Conservation (phyloP, 2,329 filamentous ascomycete genomes). For the Fusarium falciforme region DNA sequence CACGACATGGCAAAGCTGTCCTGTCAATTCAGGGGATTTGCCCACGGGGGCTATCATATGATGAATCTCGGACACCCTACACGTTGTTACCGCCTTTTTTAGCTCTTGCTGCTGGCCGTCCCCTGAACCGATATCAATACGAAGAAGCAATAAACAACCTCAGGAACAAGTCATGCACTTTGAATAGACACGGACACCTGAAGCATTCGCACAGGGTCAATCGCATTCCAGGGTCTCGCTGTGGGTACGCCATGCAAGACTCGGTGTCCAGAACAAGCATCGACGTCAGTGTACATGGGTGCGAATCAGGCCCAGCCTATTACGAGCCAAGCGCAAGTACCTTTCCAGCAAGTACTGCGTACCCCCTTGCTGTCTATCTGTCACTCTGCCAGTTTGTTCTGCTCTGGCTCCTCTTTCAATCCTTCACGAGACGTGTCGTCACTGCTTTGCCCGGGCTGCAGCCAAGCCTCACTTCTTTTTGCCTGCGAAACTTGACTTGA, state of each 20-base stretch:
- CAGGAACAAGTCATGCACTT: constrained; percentile 37
- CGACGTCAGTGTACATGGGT: constrained; percentile 37
- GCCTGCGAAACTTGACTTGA: not conserved
- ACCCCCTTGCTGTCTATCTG: constrained; percentile 12
- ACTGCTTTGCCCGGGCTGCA: constrained; percentile 13
- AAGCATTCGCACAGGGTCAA: constrained; percentile 3
- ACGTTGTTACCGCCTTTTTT: not conserved
- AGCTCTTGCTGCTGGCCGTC: not conserved
- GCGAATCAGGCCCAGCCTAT: constrained; percentile 27
- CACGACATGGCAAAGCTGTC: constrained; percentile 14
- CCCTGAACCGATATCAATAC: not conserved
- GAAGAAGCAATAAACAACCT: constrained; percentile 7
- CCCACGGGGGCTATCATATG: constrained; percentile 35
- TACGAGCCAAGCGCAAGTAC: constrained; percentile 18
- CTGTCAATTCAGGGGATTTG: constrained; percentile 39
- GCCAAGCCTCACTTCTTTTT: constrained; percentile 22
- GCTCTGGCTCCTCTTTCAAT: not conserved
- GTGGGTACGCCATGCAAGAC: constrained; percentile 7
- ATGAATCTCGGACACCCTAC: constrained; percentile 10
- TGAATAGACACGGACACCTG: not conserved
- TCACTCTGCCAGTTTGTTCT: not conserved
- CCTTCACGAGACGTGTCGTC: constrained; percentile 1
- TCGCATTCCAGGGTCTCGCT: not conserved
- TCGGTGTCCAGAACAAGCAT: constrained; percentile 9
- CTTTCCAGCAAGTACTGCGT: constrained; percentile 19